Evolutionary conservation across 1,139 yeast genomes (phyloP), one percentile per base, ranked within the genome.

Genomic region (Sugiyamaella novakii): DNA sequence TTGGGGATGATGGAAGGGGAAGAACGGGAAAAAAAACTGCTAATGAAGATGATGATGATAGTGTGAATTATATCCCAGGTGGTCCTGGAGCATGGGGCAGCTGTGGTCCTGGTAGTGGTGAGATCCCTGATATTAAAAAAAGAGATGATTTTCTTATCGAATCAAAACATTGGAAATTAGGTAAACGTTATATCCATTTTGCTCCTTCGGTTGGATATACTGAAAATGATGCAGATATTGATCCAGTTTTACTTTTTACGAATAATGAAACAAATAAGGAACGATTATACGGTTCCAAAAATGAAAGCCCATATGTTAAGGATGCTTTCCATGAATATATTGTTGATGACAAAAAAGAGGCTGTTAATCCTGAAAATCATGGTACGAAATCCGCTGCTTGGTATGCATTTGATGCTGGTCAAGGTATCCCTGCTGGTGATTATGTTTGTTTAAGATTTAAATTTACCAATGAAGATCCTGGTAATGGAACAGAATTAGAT

Each of bases 241-340:
- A 83, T 56, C 95, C 96, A 1, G 69, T 72, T 49, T 71, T 87
- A 53, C 69, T 91, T 50, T 91, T 91, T 69, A 89, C 97, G 33
- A 95, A 91, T 55, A 91, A 91, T 66, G 95, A 86, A 64, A 86
- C 96, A 37, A 91, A 91, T 68, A 78, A 81, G 58, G 64, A 78
- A 59, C 78, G 79, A 59, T 74, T 91, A 56, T 91, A 86, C 64
- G 71, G 74, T 40, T 83, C 80, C 58, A 80, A 85, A 64, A 75
- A 79, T 53, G 65, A 72, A 33, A 49, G 69, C 5, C 65, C 76
- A 45, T 88, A 75, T 65, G 85, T 83, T 54, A 91, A 91, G 68
- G 97, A 91, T 68, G 97, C 92, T 1, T 89, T 91, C 76, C 96
- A 91, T 66, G 96, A 88, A 51, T 80, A 76, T 61, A 75, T 91